A percentile compares a stretch with the other conserved stretches of the same genome.
Conservation (phyloP, 495 filamentous ascomycete genomes). For the Staphylotrichum longicolle region DNA sequence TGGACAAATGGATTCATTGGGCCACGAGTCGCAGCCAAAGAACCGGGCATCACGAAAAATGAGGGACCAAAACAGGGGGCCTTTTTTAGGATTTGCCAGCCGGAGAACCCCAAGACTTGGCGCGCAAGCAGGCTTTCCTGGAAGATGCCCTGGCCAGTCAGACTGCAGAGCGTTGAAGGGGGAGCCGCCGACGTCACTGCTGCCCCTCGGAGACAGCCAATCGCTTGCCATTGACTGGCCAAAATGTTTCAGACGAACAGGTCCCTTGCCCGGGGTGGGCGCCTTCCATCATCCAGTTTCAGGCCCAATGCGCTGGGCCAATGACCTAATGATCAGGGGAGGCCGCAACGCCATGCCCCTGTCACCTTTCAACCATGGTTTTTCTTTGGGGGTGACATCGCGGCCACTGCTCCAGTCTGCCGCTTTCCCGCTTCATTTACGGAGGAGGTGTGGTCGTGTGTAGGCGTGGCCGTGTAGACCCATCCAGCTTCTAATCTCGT, state of each 20-base stretch:
- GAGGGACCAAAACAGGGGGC: too few species aligned
- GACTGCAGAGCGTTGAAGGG: not conserved
- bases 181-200: constrained; percentile 33
- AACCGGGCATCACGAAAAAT: not conserved
- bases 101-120: not conserved
- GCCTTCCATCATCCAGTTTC: constrained; percentile 11
- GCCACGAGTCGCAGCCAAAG: not conserved
- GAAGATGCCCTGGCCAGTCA: not conserved
- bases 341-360: constrained; percentile 7
- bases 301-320: constrained; percentile 12
- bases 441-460: too few species aligned
- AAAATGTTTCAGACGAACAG: constrained; percentile 21
- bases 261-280: constrained; percentile 6
- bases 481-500: constrained; percentile 3
- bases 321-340: constrained; percentile 10
- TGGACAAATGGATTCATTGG: constrained; percentile 7
- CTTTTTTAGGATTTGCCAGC: too few species aligned
- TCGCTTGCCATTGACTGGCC: not conserved
- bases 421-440: constrained; percentile 1
- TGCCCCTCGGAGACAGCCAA: constrained; percentile 8
- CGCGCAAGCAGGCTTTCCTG: not conserved
- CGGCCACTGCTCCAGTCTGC: not conserved
- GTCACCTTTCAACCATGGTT: not conserved
- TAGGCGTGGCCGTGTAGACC: not conserved
- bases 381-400: not conserved